Evolutionary conservation across 148 eudicot species (phyloP).

Genomic region (Fagopyrum esculentum): DNA sequence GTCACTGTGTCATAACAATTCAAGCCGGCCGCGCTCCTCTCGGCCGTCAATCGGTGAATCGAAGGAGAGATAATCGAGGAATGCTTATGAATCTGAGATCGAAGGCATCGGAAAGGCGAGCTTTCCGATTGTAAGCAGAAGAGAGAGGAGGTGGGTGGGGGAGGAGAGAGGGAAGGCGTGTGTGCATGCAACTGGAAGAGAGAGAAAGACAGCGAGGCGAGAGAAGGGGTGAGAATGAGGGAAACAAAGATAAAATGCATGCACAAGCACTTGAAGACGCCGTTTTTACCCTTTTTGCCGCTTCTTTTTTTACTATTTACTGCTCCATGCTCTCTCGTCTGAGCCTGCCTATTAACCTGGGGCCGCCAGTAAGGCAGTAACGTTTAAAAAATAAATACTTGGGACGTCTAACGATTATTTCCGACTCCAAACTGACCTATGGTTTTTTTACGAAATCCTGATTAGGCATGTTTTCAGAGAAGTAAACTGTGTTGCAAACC

Average conservation of each 20-base stretch:
- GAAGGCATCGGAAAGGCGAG: constrained; percentile 1
- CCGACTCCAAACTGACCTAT: too few relatives aligned
- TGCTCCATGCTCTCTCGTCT: background rate
- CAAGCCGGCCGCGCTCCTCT: background rate
- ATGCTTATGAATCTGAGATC: constrained; percentile 4
- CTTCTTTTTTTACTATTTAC: background rate
- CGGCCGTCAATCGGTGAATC: background rate
- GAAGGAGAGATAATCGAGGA: background rate
- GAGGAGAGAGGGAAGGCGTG: constrained; percentile 9
- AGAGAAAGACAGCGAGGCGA: constrained; percentile 3
- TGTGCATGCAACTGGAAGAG: constrained; percentile 16
- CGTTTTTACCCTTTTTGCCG: background rate
- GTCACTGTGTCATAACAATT: constrained; percentile 1
- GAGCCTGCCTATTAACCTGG: too few relatives aligned
- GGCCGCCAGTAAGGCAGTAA: background rate
- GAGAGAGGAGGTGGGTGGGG: background rate
- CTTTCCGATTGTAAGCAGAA: background rate
- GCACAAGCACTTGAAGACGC: constrained; percentile 7
- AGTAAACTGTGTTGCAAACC: too few relatives aligned
- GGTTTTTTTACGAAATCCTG: too few relatives aligned
- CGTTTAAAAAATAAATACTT: too few relatives aligned
- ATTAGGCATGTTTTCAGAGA: too few relatives aligned
- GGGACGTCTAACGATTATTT: too few relatives aligned
- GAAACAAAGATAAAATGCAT: constrained; percentile 8
- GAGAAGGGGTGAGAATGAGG: constrained; percentile 1